Evolutionary conservation across 768 basidiomycete species (phyloP).

Genomic region (Agrocybe praecox): DNA sequence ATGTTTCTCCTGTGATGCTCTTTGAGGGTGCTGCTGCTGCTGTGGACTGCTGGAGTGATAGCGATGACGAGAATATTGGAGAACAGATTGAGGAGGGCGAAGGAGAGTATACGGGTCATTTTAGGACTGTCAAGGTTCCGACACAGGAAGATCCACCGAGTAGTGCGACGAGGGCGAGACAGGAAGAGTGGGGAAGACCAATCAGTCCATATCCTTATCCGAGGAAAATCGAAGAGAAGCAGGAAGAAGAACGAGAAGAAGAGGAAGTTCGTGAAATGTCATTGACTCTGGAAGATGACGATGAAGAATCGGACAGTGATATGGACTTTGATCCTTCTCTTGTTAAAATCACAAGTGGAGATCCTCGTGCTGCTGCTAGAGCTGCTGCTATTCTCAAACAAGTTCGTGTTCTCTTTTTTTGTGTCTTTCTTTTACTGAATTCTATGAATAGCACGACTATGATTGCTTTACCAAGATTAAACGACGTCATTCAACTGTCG

Average conservation of each 20-base stretch:
- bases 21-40: conserved; percentile 26
- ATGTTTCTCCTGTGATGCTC: conserved; percentile 26
- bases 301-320: conserved; percentile 23
- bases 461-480: conserved; percentile 71
- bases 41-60: conserved; percentile 35
- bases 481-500: conserved; percentile 30
- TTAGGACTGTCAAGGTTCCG: conserved; percentile 54
- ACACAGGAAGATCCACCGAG: conserved; percentile 71
- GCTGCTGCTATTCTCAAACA: conserved; percentile 93
- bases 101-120: conserved; percentile 73
- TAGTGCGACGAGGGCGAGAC: conserved; percentile 49
- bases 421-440: conserved; percentile 4
- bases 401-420: conserved; percentile 43
- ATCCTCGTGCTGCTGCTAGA: conserved; percentile 85
- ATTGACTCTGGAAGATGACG: conserved; percentile 20
- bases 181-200: conserved; percentile 68
- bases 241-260: conserved; percentile 20
- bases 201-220: conserved; percentile 62
- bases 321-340: conserved; percentile 54
- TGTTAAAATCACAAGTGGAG: conserved; percentile 82
- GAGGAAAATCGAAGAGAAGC: conserved; percentile 18
- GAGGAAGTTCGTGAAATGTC: conserved; percentile 18
- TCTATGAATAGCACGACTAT: conserved; percentile 71
- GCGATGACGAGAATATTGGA: conserved; percentile 30
- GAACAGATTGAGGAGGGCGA: conserved; percentile 35